Evolutionary conservation across 441 rosid genomes (phyloP).

Genomic region (Brassica hybrid): DNA sequence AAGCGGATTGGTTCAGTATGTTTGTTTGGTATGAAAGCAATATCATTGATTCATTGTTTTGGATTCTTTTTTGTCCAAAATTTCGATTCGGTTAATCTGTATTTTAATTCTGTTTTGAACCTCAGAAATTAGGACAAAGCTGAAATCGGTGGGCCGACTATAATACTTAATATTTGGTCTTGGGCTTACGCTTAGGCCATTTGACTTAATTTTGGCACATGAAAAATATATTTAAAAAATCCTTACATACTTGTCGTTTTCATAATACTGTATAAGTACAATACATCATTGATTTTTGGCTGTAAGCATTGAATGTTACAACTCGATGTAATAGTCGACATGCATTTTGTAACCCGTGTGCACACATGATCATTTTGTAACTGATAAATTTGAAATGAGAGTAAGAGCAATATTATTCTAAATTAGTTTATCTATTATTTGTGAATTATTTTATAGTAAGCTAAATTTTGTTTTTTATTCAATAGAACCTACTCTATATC

Average conservation of each 20-base stretch:
- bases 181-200: not conserved
- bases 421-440: not conserved
- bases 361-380: not conserved
- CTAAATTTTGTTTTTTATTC: not conserved
- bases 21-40: not conserved
- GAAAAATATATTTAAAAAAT: not conserved
- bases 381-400: not conserved
- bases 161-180: no score
- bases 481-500: not conserved
- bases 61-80: not conserved
- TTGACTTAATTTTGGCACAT: not conserved
- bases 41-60: not conserved
- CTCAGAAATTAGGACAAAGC: not conserved
- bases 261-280: not conserved
- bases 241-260: not conserved
- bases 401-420: not conserved
- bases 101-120: not conserved
- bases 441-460: not conserved
- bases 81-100: not conserved
- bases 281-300: not conserved
- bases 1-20: not conserved
- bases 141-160: no score
- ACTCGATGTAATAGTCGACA: not conserved
- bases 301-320: not conserved
- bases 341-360: conserved; percentile 6